These are phyloP conservation scores for Botrytis byssoidea DNA, from an alignment of 2,329 filamentous ascomycete species.

Conservation along the genomic window DNA sequence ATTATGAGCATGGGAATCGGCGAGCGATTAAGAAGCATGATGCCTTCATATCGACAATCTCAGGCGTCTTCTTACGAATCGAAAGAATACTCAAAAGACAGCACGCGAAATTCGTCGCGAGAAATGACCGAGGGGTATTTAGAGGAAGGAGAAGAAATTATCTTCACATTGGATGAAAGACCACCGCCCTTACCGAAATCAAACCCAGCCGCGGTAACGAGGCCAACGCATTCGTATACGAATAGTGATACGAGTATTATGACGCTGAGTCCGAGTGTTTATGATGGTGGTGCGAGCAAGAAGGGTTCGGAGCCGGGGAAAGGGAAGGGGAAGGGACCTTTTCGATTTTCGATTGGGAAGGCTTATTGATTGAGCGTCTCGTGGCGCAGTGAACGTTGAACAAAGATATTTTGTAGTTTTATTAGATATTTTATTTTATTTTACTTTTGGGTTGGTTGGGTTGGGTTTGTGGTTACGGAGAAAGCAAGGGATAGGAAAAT, in stretches of 20 bases:
- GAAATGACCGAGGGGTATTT: background rate
- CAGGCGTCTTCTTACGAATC: background rate
- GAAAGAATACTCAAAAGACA: background rate
- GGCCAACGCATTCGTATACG: background rate
- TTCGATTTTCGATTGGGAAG: slow-evolving; percentile 7
- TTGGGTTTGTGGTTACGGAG: background rate
- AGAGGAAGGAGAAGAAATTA: slow-evolving; percentile 3
- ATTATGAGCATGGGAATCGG: background rate
- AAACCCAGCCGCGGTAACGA: background rate
- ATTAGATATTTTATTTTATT: background rate
- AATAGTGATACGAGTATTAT: background rate
- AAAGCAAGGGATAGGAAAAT: background rate
- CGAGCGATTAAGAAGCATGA: background rate
- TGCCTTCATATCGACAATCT: background rate
- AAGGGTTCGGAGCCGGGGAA: no score
- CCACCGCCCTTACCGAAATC: background rate
- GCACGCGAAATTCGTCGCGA: background rate
- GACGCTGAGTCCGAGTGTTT: slow-evolving; percentile 16
- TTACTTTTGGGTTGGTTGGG: background rate
- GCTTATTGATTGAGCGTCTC: slow-evolving; percentile 15
- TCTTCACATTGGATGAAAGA: slow-evolving; percentile 1
- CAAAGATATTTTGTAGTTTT: background rate
- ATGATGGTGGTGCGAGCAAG: background rate
- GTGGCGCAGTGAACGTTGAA: no score
- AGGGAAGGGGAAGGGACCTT: background rate